Evolutionary conservation across 2,329 filamentous ascomycete species (phyloP).

Genomic region (Cytospora leucostoma): DNA sequence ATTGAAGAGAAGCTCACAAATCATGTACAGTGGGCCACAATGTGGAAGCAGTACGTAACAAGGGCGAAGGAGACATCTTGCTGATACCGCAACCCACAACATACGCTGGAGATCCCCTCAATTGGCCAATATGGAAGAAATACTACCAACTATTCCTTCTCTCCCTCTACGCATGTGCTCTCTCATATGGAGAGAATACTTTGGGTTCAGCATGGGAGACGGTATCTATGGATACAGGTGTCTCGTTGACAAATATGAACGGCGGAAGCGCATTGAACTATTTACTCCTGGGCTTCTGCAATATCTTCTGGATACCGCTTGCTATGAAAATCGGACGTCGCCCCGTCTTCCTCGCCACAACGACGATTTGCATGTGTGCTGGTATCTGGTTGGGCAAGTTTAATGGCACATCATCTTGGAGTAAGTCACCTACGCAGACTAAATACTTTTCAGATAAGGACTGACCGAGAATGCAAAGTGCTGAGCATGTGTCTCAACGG

Average conservation of each 20-base stretch:
- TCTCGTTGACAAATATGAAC: constrained; percentile 43
- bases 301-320: constrained; percentile 40
- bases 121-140: constrained; percentile 41
- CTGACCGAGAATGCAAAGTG: constrained; percentile 14
- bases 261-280: constrained; percentile 44
- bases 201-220: constrained; percentile 45
- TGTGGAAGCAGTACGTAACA: not conserved
- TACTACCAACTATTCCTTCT: constrained; percentile 43
- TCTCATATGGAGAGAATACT: constrained; percentile 44
- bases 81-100: constrained; percentile 22
- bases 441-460: not conserved
- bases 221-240: constrained; percentile 41
- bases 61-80: constrained; percentile 21
- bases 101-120: constrained; percentile 23
- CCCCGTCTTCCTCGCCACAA: constrained; percentile 39
- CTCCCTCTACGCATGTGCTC: constrained; percentile 43
- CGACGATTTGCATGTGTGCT: constrained; percentile 35
- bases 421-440: not conserved
- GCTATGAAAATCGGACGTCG: constrained; percentile 39
- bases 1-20: not conserved
- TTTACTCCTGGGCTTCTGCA: constrained; percentile 43
- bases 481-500: constrained; percentile 36
- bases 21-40: not conserved
- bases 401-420: constrained; percentile 36
- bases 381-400: constrained; percentile 38